Base-by-base conservation (phyloP, 306 rosid species). In the Malus orientalis region DNA sequence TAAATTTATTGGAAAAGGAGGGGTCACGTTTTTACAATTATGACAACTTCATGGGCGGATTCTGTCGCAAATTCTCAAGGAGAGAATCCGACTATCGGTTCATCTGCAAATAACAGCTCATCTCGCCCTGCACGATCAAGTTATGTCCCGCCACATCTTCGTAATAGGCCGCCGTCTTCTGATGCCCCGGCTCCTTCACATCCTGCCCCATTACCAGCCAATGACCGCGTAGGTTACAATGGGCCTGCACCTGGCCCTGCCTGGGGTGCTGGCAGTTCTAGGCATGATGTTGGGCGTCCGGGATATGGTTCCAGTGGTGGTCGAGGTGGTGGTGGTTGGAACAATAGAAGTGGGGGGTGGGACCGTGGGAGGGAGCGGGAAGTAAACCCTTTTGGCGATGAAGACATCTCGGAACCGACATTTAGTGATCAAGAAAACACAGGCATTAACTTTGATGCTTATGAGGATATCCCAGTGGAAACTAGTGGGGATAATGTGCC, bases 381-480 rank as follows among this genome's bases (percentile, higher is more conserved):
- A 85, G 92, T 57, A 30, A 91, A 91, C 82, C 97, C 97, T 55
- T 91, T 91, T 78, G 85, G 61, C 74, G 83, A 87, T 18, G 89
- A 85, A 33, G 88, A 87, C 7, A 77, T 33, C 54, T 47, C 73
- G 2, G 86, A 76, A 49, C 74, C 81, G 11, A 73, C 84, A 6
- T 9, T 81, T 62, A 32, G 57, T 22, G 96, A 87, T 75, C 84
- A 74, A 71, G 93, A 91, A 82, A 87, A 76, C 70, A 71, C 82
- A 0, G 97, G 88, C 78, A 91, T 91, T 79, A 91, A 91, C 79
- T 91, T 91, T 79, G 97, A 89, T 16, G 97, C 97, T 27, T 91
- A 91, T 82, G 97, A 91, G 77, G 92, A 91, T 79, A 91, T 91
- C 71, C 97, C 97, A 6, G 92, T 91, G 70, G 94, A 91, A 84